phyloP scores from a whole-genome alignment of 2,329 filamentous ascomycete species.

The Amesomyces nigricolor region DNA sequence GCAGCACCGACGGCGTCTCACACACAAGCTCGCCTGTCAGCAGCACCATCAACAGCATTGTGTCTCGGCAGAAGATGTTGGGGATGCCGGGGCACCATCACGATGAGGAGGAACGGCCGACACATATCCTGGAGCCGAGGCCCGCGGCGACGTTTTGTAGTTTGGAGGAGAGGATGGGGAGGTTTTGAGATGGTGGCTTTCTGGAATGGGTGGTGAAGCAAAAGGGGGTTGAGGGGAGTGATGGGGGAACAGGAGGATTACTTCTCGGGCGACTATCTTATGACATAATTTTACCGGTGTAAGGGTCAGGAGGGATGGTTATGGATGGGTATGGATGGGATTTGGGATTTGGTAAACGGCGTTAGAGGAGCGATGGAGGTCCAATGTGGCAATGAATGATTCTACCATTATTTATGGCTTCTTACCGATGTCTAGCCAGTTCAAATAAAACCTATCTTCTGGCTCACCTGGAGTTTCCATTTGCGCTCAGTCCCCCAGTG shows the following conservation, averaged over 20 bases:
- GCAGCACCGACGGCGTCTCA: constrained; percentile 39
- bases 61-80: constrained; percentile 49
- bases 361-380: background rate
- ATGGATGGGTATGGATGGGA: background rate
- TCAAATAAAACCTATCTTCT: background rate
- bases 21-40: constrained; percentile 40
- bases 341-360: constrained; percentile 1
- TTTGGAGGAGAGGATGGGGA: constrained; percentile 54
- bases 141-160: constrained; percentile 60
- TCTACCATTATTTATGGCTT: background rate
- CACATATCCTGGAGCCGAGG: constrained; percentile 55
- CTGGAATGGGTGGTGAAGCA: too few species aligned
- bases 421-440: background rate
- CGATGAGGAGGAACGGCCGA: constrained; percentile 41
- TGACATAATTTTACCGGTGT: too few species aligned
- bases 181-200: constrained; percentile 31
- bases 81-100: constrained; percentile 51
- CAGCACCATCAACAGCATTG: constrained; percentile 56
- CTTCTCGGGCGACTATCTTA: background rate
- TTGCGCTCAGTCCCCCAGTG: too few species aligned
- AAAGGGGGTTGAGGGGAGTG: too few species aligned
- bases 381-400: constrained; percentile 7
- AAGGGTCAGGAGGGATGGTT: too few species aligned
- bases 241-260: too few species aligned
- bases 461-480: background rate